Conservation (phyloP, 1,284 basidiomycete species). For the Puccinia horiana region DNA sequence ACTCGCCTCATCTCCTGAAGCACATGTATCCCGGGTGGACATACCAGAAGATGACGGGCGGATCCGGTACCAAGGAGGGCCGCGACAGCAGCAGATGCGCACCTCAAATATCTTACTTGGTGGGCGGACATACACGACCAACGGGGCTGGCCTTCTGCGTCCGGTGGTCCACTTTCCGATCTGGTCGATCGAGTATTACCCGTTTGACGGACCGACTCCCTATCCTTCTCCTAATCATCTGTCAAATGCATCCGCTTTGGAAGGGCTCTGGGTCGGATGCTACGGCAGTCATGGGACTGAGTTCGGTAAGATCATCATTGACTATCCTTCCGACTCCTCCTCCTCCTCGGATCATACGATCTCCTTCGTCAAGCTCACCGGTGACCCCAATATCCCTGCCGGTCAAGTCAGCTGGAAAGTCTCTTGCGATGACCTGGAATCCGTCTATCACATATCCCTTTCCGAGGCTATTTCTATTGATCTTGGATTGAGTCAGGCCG, state of each 20-base stretch:
- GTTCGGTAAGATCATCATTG: slow-evolving; percentile 4
- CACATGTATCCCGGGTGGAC: background rate
- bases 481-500: background rate
- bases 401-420: slow-evolving; percentile 28
- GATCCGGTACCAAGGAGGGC: slow-evolving; percentile 17
- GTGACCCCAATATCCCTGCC: slow-evolving; percentile 28
- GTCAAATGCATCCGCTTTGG: background rate
- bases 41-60: background rate
- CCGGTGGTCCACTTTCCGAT: slow-evolving; percentile 18
- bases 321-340: background rate
- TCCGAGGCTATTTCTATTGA: slow-evolving; percentile 3
- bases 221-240: background rate
- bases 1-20: slow-evolving; percentile 11
- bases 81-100: background rate
- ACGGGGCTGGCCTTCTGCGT: background rate
- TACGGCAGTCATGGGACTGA: slow-evolving; percentile 30
- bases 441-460: background rate
- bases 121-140: slow-evolving; percentile 5
- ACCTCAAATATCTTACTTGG: slow-evolving; percentile 4
- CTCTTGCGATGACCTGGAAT: background rate
- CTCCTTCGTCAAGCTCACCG: slow-evolving; percentile 34
- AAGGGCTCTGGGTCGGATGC: slow-evolving; percentile 31
- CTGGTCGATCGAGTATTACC: slow-evolving; percentile 25
- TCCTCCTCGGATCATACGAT: background rate
- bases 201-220: background rate